These are phyloP conservation scores for Simmondsia chinensis DNA, from an alignment of 148 eudicot genomes.

Conservation along the genomic window DNA sequence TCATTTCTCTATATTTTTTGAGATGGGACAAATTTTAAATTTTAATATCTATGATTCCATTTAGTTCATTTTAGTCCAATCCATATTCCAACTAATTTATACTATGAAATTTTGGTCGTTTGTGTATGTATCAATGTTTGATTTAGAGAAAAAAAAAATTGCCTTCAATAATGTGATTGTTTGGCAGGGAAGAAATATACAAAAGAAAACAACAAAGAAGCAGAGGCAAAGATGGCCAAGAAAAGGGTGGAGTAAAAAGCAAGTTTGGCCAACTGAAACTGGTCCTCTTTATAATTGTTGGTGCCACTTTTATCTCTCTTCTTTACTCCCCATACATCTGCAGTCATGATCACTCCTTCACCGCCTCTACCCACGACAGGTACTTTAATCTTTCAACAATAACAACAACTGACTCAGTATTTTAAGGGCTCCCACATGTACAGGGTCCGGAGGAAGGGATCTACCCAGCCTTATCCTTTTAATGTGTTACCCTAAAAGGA, in stretches of 20 bases:
- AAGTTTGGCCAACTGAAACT: conserved; percentile 41
- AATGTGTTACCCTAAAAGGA: too few relatives aligned
- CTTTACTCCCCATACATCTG: conserved; percentile 33
- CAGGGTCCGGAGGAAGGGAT: too few relatives aligned
- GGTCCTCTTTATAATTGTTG: conserved; percentile 24
- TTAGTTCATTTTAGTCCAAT: not conserved
- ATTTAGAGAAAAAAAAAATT: not conserved
- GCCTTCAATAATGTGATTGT: not conserved
- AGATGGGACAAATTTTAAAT: not conserved
- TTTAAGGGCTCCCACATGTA: too few relatives aligned
- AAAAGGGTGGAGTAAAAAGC: conserved; percentile 26
- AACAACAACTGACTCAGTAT: not conserved
- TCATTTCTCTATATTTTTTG: not conserved
- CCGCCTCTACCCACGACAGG: conserved; percentile 18
- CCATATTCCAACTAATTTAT: too few relatives aligned
- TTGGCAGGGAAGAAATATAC: conserved; percentile 53
- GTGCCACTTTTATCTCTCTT: conserved; percentile 22
- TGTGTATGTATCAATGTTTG: not conserved
- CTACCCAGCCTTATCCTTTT: too few relatives aligned
- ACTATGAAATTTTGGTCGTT: too few relatives aligned
- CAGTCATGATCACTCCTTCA: conserved; percentile 13
- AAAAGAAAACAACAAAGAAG: conserved; percentile 48
- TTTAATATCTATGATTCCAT: not conserved
- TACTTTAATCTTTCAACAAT: not conserved
- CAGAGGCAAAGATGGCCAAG: conserved; percentile 39